Percentiles rank a stretch among this genome's conserved stretches.
These are phyloP conservation scores for Cercospora sp. DNA, from an alignment of 2,329 filamentous ascomycete species.

Conservation along the genomic window DNA sequence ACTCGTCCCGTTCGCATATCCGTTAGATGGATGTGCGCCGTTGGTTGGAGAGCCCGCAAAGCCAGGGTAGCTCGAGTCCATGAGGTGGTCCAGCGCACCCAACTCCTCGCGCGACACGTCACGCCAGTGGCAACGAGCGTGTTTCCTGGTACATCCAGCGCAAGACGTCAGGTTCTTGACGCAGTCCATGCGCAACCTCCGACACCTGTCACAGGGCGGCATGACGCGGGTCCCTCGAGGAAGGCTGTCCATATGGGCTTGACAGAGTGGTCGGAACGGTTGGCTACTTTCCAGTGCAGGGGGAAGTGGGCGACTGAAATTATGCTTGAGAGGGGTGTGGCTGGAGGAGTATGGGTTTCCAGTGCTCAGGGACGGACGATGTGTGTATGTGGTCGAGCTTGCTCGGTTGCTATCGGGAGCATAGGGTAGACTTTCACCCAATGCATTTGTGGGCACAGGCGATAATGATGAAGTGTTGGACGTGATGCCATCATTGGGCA, in stretches of 20 bases:
- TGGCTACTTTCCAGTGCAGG: slow-evolving; percentile 40
- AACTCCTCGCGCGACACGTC: slow-evolving; percentile 73
- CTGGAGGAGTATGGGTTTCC: slow-evolving; percentile 22
- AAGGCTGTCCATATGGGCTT: slow-evolving; percentile 70
- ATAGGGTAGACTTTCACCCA: slow-evolving; percentile 32
- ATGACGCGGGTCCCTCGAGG: slow-evolving; percentile 71
- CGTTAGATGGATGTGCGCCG: slow-evolving; percentile 20
- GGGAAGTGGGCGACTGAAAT: slow-evolving; percentile 42
- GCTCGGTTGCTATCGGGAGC: slow-evolving; percentile 20
- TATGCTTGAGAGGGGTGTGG: slow-evolving; percentile 37
- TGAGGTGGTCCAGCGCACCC: slow-evolving; percentile 36
- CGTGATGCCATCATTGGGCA: slow-evolving; percentile 21
- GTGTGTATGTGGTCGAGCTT: slow-evolving; percentile 13
- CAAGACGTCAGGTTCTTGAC: slow-evolving; percentile 85
- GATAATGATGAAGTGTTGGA: slow-evolving; percentile 38
- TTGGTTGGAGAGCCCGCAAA: slow-evolving; percentile 5
- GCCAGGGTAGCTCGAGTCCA: slow-evolving; percentile 29
- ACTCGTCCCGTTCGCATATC: slow-evolving; percentile 27
- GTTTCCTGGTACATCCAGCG: slow-evolving; percentile 84
- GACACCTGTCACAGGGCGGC: slow-evolving; percentile 83
- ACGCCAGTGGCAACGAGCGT: slow-evolving; percentile 85
- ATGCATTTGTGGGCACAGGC: slow-evolving; percentile 31
- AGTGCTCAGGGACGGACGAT: slow-evolving; percentile 33
- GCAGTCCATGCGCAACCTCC: slow-evolving; percentile 76
- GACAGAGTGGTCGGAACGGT: slow-evolving; percentile 41